Evolutionary conservation across 306 rosid species (phyloP), one percentile per base, ranked within the genome.

Genomic region (Corylus heterophylla): DNA sequence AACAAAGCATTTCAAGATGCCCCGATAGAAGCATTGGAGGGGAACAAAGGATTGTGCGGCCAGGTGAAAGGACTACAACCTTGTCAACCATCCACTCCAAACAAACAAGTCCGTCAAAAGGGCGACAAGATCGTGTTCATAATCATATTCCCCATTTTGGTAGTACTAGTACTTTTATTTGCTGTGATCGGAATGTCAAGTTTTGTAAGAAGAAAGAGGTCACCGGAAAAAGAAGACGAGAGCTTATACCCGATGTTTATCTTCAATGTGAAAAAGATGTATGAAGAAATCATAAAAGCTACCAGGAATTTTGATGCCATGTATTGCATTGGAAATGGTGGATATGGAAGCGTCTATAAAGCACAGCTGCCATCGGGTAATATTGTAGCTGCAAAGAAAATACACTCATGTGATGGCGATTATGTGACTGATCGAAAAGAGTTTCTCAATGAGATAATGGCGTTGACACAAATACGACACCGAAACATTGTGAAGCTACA

Each of bases 261-360:
- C 29, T 71, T 76, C 18, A 62, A 80, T 48, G 84, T 82, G 47
- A 80, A 55, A 52, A 42, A 67, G 11, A 13, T 18, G 76, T 84
- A 77, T 20, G 7, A 16, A 9, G 80, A 84, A 44, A 84, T 77
- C 45, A 18, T 84, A 11, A 48, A 48, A 31, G 79, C 87, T 37
- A 84, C 84, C 2, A 16, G 50, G 52, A 54, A 29, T 71, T 84
- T 84, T 47, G 77, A 80, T 29, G 50, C 61, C 12, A 31, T 3
- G 1, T 76, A 66, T 74, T 80, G 85, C 77, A 59, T 84, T 54
- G 80, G 87, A 39, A 54, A 12, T 1, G 87, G 85, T 20, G 85
- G 82, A 67, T 58, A 12, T 69, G 82, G 84, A 56, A 72, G 54
- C 18, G 84, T 80, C 2, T 84, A 84, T 27, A 84, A 20, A 39